Percentiles rank a stretch among this genome's conserved stretches.
These are phyloP conservation scores for Didymosphaeria variabile DNA, from an alignment of 2,329 filamentous ascomycete species.

Conservation along the genomic window DNA sequence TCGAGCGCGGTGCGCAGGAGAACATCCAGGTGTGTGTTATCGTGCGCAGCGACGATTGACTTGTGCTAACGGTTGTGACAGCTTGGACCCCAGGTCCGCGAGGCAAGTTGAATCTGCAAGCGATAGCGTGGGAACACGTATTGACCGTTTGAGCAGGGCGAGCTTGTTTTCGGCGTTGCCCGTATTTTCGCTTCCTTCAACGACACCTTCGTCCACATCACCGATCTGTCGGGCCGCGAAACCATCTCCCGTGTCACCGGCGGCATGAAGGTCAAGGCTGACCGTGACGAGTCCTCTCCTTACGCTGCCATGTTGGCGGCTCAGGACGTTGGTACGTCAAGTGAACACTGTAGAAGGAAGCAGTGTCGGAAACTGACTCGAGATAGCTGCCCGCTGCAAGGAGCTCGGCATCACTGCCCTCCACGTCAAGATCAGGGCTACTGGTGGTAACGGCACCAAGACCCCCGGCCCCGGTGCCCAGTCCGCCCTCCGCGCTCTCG, in stretches of 20 bases:
- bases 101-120: conserved; percentile 62
- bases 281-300: conserved; percentile 99
- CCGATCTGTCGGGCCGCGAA: conserved; percentile 98
- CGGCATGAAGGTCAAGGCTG: conserved; percentile 98
- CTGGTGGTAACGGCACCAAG: conserved; percentile 99
- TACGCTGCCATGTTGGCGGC: conserved; percentile 99
- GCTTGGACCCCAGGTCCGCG: conserved; percentile 93
- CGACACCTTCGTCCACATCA: conserved; percentile 85
- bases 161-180: conserved; percentile 97
- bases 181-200: conserved; percentile 90
- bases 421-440: conserved; percentile 99
- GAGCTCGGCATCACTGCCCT: conserved; percentile 90
- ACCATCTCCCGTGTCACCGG: conserved; percentile 99
- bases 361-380: conserved; percentile 52
- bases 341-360: not conserved
- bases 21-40: conserved; percentile 70
- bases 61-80: conserved; percentile 60
- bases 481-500: conserved; percentile 97
- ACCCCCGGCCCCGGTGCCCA: conserved; percentile 98
- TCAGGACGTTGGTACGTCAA: conserved; percentile 71
- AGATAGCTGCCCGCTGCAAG: conserved; percentile 80
- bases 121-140: conserved; percentile 24
- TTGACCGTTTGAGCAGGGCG: conserved; percentile 65
- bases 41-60: conserved; percentile 1
- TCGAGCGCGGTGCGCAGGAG: conserved; percentile 82